These are phyloP conservation scores for Coffea eugenioides DNA, from an alignment of 257 asterid genomes.

Conservation along the genomic window DNA sequence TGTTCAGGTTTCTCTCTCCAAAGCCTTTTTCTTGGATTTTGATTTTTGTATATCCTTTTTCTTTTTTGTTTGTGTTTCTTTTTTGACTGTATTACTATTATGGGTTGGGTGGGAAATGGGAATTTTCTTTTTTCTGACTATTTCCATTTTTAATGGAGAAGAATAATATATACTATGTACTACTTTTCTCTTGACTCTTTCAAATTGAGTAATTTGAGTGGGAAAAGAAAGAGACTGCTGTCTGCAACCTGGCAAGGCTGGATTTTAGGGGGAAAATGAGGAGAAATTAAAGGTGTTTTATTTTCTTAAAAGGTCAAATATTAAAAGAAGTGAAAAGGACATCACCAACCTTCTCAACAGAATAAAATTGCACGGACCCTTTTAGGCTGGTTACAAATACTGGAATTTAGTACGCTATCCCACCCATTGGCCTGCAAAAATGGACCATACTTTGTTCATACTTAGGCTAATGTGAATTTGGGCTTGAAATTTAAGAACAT, in stretches of 20 bases:
- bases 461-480: no score
- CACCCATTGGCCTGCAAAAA: no score
- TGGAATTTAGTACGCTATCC: no score
- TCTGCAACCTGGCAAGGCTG: background rate
- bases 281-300: background rate
- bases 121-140: background rate
- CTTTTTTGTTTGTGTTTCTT: background rate
- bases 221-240: conserved; percentile 17
- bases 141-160: no score
- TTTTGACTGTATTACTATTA: background rate
- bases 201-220: background rate
- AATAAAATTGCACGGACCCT: no score
- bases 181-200: background rate
- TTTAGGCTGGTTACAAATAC: no score
- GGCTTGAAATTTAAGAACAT: no score
- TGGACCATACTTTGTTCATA: no score
- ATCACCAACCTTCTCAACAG: no score
- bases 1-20: conserved; percentile 5
- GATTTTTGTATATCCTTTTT: conserved; percentile 1
- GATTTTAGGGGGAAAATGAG: background rate
- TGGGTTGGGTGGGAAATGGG: conserved; percentile 18
- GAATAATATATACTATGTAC: no score
- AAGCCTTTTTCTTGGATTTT: conserved; percentile 7
- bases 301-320: no score
- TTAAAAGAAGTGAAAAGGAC: no score